Evolutionary conservation across 257 asterid species (phyloP), one percentile per base, ranked within the genome.

Genomic region (Nicotiana knightiana): DNA sequence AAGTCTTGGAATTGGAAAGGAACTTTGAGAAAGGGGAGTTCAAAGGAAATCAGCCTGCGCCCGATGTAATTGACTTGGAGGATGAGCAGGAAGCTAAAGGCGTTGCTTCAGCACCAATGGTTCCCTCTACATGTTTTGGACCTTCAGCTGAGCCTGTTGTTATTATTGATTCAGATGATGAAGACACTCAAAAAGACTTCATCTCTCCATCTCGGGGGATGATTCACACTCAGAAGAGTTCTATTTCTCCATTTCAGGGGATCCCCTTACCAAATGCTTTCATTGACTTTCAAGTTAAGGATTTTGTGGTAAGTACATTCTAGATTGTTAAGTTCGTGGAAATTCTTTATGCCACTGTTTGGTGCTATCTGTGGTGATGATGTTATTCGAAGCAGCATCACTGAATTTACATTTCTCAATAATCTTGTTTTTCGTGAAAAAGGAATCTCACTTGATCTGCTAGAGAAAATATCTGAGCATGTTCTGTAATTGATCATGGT

Each of bases 91-190:
- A 87, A 67, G 86, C 79, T 54, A 82, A 67, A 63, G 62, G 39
- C 62, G 57, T 78, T 81, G 83, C 76, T n/a, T 18, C 81, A 13
- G 64, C 67, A 77, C 87, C 81, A 73, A 39, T 81, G 67, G 87
- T 84, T 86, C 88, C 91, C 24, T 88, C 85, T 58, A 84, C 83
- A 67, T 88, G 84, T 84, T 86, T 84, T 80, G 84, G 86, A 71
- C 85, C 85, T 61, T 39, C 85, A 16, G 81, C 86, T 85, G 93
- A 86, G 62, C 88, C 90, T 57, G 83, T 93, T 81, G 91, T 95
- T 46, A 89, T 93, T 81, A 83, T 93, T 76, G 97, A 95, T 80
- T 94, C 93, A 37, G 99, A 95, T 64, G 99, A 95, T 75, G 99
- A 93, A 80, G 98, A 90, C 88, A 85, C 26, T 86, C 75, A n/a